Conservation (phyloP, 1,139 yeast genomes). For the Sugiyamaella grinbergsii region DNA sequence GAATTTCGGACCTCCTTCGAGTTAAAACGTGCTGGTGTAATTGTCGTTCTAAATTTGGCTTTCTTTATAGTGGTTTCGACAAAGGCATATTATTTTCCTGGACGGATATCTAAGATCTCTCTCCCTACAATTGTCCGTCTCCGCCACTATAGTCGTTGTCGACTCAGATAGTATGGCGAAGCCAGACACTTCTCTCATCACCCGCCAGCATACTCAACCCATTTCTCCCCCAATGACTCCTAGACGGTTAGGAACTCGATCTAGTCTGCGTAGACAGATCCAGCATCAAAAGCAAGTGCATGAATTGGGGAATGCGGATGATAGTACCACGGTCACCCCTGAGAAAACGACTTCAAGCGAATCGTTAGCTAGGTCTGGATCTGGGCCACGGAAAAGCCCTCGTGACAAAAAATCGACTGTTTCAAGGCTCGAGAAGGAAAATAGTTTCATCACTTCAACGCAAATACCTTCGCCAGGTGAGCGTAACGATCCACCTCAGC, state of each 20-base stretch:
- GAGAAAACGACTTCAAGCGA: neutral
- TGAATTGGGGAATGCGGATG: neutral
- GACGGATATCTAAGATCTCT: neutral
- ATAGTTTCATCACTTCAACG: neutral
- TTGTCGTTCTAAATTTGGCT: too few relatives aligned
- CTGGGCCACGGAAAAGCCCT: neutral
- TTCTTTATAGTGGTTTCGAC: neutral
- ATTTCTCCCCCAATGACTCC: slow-evolving; percentile 21
- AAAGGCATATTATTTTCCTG: neutral
- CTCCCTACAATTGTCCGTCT: neutral
- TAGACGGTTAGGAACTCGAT: slow-evolving; percentile 7
- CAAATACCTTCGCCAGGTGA: slow-evolving; percentile 1
- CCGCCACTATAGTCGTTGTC: neutral
- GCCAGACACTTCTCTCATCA: neutral
- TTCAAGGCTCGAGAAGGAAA: neutral
- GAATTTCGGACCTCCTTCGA: too few relatives aligned
- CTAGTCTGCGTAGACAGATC: slow-evolving; percentile 3
- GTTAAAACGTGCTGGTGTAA: too few relatives aligned
- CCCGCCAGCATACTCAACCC: slow-evolving; percentile 9
- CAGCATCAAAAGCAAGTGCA: slow-evolving; percentile 1
- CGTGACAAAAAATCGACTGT: neutral
- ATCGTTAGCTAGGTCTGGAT: neutral
- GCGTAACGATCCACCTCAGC: too few relatives aligned
- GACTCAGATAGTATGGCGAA: slow-evolving; percentile 7
- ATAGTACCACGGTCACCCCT: neutral